Conservation (phyloP, 805 yeast species). For the Blastobotrys robertii region DNA sequence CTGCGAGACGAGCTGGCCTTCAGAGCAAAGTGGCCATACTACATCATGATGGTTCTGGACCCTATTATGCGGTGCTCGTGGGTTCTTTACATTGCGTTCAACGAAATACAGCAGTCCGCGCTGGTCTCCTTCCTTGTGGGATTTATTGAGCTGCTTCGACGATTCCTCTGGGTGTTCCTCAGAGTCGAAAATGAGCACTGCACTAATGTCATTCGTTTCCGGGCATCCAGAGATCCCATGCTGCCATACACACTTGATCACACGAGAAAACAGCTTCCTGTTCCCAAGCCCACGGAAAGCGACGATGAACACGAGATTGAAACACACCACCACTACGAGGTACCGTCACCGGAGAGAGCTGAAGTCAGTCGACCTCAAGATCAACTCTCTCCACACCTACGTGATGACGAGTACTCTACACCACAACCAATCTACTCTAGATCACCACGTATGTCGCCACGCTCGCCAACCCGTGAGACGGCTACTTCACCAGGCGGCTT, state of each 20-base stretch:
- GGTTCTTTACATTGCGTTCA: constrained; percentile 79
- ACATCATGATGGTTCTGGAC: constrained; percentile 64
- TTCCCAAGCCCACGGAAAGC: too few species aligned
- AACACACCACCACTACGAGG: too few species aligned
- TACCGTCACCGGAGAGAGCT: too few species aligned
- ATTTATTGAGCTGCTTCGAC: constrained; percentile 66
- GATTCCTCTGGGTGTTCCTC: constrained; percentile 84
- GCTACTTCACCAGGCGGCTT: too few species aligned
- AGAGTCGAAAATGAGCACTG: constrained; percentile 96
- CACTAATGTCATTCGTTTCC: constrained; percentile 71
- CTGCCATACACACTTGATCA: constrained; percentile 58
- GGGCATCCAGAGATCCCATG: constrained; percentile 82
- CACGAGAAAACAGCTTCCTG: constrained; percentile 2
- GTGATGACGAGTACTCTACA: too few species aligned
- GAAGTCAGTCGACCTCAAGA: too few species aligned
- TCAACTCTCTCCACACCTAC: too few species aligned
- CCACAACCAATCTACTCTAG: too few species aligned
- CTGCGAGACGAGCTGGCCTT: constrained; percentile 67
- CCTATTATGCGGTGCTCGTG: constrained; percentile 77
- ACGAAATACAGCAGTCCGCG: constrained; percentile 82
- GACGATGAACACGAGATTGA: too few species aligned
- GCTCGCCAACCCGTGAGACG: too few species aligned
- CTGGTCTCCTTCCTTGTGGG: constrained; percentile 77
- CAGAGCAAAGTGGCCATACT: constrained; percentile 51
- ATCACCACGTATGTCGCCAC: too few species aligned